Base-by-base conservation (phyloP, 352 stramenopile species). In the Globisporangium alternatum region DNA sequence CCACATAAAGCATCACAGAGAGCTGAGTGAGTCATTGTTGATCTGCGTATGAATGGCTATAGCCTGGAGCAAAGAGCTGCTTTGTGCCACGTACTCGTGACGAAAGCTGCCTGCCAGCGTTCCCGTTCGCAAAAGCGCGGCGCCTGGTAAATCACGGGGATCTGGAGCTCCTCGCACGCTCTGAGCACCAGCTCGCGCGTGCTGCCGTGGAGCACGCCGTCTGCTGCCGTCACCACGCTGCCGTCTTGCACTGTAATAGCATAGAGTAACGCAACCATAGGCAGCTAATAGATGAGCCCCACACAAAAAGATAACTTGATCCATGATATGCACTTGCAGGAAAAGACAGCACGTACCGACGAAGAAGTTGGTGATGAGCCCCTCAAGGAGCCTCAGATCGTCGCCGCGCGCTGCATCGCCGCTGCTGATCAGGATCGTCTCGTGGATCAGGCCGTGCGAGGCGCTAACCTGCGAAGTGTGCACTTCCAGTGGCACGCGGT, bases 311-410 rank as follows among this genome's bases (percentile, higher is more conserved):
- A 41, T 41, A 12, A 41, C 35, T 41, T 41, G 6, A 41, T 15
- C 8, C 35, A 15, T 41, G 8, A 3, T 8, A 41, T 15, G 1
- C 35, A 15, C 35, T 41, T n/a, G 54, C 17, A 60, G 61, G 9
- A 9, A 44, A 58, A 47, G 21, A 60, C 25, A 64, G 15, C 5
- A 72, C 75, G 25, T 65, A 93, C 84, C 68, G 52, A 90, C 78
- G 52, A 89, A 95, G 35, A 95, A 87, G 61, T 95, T 95, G 56
- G 80, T 88, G 54, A 89, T 81, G 22, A 92, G 67, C 13, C 86
- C 86, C 77, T 95, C 86, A 37, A 92, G 70, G 35, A 95, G 68
- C 48, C 76, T 48, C 17, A 41, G 60, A 33, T 86, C 75, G 13
- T 59, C 64, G 12, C 28, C 43, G 7, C 45, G 25, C 2, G 25